Evolutionary conservation across 2,329 filamentous ascomycete species (phyloP).

Genomic region (Colletotrichum eremochloae): DNA sequence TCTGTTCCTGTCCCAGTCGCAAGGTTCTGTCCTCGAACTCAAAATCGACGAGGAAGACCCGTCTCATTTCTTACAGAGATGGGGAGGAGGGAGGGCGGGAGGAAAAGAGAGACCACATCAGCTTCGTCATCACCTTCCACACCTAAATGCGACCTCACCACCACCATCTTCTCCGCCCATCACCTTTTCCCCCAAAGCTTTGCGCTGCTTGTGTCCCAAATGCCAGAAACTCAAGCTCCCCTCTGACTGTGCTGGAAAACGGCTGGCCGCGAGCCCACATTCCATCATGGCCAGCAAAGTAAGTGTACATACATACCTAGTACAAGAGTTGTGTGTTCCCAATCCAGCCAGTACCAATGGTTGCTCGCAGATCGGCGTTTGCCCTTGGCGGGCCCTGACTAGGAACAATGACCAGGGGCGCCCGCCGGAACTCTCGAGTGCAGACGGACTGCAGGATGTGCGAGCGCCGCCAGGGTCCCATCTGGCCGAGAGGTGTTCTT

Average conservation of each 20-base stretch:
- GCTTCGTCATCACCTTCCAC: conserved; percentile 23
- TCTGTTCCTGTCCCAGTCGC: conserved; percentile 24
- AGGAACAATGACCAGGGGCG: conserved; percentile 22
- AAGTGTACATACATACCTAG: background rate
- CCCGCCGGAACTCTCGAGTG: conserved; percentile 21
- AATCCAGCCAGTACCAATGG: conserved; percentile 23
- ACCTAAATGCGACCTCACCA: conserved; percentile 39
- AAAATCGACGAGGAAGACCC: conserved; percentile 13
- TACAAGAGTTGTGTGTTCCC: background rate
- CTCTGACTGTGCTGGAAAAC: background rate
- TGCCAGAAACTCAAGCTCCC: background rate
- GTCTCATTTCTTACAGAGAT: background rate
- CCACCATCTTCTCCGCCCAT: background rate
- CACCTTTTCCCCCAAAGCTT: background rate
- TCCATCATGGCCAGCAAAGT: background rate
- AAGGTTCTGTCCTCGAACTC: conserved; percentile 21
- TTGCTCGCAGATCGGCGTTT: conserved; percentile 34
- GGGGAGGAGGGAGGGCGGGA: background rate
- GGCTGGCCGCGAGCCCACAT: background rate
- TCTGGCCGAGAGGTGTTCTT: conserved; percentile 25
- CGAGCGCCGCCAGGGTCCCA: conserved; percentile 29
- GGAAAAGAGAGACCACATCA: conserved; percentile 6
- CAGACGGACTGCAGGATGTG: conserved; percentile 24
- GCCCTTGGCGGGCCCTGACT: conserved; percentile 27
- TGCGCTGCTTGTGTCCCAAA: background rate